Evolutionary conservation across 768 basidiomycete species (phyloP), one percentile per base, ranked within the genome.

Genomic region (Lepiota venenata): DNA sequence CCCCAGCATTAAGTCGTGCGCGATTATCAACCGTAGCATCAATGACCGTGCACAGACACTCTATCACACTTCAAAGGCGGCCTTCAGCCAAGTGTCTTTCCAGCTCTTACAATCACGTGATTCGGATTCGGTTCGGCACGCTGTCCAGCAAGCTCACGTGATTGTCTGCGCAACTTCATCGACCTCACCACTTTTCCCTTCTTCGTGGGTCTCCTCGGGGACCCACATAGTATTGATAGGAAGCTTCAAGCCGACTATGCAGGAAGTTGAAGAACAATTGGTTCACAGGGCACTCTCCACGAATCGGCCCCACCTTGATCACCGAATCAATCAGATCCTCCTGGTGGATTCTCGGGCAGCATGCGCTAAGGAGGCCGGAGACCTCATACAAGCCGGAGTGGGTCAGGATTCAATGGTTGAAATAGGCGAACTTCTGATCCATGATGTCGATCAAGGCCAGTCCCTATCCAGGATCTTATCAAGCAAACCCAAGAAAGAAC

Each of bases 81-180:
- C 60, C 1, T 71, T 71, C 54, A 60, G 66, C 2, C 18, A 49
- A 2, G 65, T 73, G 2, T 20, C 46, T 0, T 65, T 73, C 32
- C 50, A 46, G 1, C 52, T 62, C 12, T 50, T 71, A 39, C 39
- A 63, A 21, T 58, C 58, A 16, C 35, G 22, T 29, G 39, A 60
- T 4, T 32, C 44, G 5, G 49, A 55, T 15, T 36, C 53, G 10
- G 40, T 76, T 9, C 60, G 67, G 39, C 52, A 61, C 3, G 66
- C 68, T 0, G 61, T 92, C 0, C 61, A 62, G 5, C 12, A 53
- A 1, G 79, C 80, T 1, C 78, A 81, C 25, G 67, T 90, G 50
- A 80, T 92, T 48, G 83, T 95, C 51, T 82, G 88, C 58, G 89
- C 89, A 0, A 95, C 92, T 0, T 79, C 91, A 0, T 84, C 90